Evolutionary conservation across 73 alveolate genomes (phyloP).

Genomic region (Durusdinium trenchii): DNA sequence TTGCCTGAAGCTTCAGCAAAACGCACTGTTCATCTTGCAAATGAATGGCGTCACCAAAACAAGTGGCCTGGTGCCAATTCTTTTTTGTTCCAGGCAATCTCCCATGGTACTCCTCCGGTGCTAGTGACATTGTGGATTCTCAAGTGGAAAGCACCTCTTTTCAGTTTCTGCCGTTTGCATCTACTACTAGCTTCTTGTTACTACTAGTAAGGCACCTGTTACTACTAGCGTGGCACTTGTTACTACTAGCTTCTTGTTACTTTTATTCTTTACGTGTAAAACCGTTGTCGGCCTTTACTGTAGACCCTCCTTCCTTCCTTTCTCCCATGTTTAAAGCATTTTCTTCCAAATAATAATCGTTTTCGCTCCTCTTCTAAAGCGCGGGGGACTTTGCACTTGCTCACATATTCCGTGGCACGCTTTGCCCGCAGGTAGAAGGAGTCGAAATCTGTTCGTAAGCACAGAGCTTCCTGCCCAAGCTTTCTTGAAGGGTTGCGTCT

Average conservation of each 20-base stretch:
- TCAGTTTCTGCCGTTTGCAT: too few relatives aligned
- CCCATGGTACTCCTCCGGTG: slow-evolving; percentile 20
- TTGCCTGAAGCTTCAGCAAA: neutral
- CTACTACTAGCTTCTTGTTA: too few relatives aligned
- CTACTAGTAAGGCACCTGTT: too few relatives aligned
- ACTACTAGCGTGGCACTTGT: too few relatives aligned
- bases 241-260: too few relatives aligned
- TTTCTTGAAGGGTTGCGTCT: neutral
- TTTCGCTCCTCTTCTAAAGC: slow-evolving; percentile 20
- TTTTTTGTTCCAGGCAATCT: slow-evolving; percentile 4
- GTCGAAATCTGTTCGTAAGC: slow-evolving; percentile 63
- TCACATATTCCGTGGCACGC: slow-evolving; percentile 34
- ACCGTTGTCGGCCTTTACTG: too few relatives aligned
- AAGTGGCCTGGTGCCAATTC: neutral
- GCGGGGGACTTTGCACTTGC: neutral
- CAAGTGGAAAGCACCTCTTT: too few relatives aligned
- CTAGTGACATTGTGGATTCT: too few relatives aligned
- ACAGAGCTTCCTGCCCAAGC: slow-evolving; percentile 26
- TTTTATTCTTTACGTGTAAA: too few relatives aligned
- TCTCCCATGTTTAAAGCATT: too few relatives aligned
- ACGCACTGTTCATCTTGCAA: too few relatives aligned
- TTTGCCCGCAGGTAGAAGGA: slow-evolving; percentile 36
- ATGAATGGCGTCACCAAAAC: neutral
- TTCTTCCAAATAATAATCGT: neutral
- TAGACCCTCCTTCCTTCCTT: too few relatives aligned